phyloP scores from a whole-genome alignment of 805 yeast genomes.

The Debaryomyces hansenii region DNA sequence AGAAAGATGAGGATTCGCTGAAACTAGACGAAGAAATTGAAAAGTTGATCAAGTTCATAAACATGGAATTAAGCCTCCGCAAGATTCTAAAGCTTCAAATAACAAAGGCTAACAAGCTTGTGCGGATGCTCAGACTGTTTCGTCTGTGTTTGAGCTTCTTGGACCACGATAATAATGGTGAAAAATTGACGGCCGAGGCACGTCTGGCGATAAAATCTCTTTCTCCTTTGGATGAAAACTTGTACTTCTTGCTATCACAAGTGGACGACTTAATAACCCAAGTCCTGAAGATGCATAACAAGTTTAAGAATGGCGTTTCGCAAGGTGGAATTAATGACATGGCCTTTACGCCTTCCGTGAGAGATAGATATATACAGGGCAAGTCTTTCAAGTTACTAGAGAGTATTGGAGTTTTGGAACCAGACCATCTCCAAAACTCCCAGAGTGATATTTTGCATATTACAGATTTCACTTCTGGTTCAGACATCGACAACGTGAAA shows the following conservation, averaged over 20 bases:
- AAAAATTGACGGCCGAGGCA: conserved; percentile 19
- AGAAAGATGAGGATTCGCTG: neutral
- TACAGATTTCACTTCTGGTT: conserved; percentile 1
- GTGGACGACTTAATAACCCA: conserved; percentile 37
- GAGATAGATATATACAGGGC: conserved; percentile 43
- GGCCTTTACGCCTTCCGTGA: conserved; percentile 24
- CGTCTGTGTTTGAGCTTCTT: conserved; percentile 28
- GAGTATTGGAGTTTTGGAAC: conserved; percentile 17
- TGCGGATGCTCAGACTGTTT: conserved; percentile 30
- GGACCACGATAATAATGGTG: conserved; percentile 9
- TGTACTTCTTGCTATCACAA: conserved; percentile 45
- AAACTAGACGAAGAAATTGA: conserved; percentile 31
- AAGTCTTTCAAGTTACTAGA: conserved; percentile 36
- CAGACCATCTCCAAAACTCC: conserved; percentile 1
- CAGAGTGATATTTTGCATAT: neutral
- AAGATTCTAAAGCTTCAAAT: conserved; percentile 41
- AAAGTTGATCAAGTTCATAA: conserved; percentile 37
- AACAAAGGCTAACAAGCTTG: conserved; percentile 36
- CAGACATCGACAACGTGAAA: conserved; percentile 6
- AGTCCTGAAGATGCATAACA: conserved; percentile 22
- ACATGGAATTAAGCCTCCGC: conserved; percentile 44
- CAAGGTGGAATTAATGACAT: conserved; percentile 20
- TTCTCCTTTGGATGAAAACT: conserved; percentile 48
- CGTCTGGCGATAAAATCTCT: conserved; percentile 30
- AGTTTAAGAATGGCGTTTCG: conserved; percentile 23